These are phyloP conservation scores for Fusarium longipes DNA, from an alignment of 2,329 filamentous ascomycete species.

Conservation along the genomic window DNA sequence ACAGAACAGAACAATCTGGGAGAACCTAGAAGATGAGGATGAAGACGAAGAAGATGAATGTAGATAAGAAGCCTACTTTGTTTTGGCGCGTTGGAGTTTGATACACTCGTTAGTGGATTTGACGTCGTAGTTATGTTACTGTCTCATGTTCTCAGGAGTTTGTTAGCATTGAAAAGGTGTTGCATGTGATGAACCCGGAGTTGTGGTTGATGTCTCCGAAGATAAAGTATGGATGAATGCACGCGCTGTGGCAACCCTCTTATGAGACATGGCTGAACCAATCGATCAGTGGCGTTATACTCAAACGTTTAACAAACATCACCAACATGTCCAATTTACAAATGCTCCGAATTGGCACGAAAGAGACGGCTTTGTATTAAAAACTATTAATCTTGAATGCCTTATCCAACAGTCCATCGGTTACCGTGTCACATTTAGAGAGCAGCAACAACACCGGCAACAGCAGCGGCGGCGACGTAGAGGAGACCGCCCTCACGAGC, in stretches of 20 bases:
- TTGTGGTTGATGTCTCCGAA: background rate
- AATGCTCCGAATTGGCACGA: background rate
- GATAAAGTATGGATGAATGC: background rate
- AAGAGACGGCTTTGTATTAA: slow-evolving; percentile 24
- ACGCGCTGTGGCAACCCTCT: background rate
- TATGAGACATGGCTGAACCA: slow-evolving; percentile 3
- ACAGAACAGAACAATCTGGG: slow-evolving; percentile 16
- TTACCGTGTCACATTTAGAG: slow-evolving; percentile 40
- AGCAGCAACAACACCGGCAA: slow-evolving; percentile 47
- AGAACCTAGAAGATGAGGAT: slow-evolving; percentile 13
- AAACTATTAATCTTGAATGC: slow-evolving; percentile 21
- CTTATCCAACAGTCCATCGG: background rate
- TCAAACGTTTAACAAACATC: background rate
- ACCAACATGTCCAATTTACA: background rate
- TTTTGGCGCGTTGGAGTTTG: slow-evolving; percentile 39
- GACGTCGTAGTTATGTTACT: slow-evolving; percentile 1
- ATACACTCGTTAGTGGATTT: slow-evolving; percentile 30
- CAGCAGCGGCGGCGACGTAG: slow-evolving; percentile 48
- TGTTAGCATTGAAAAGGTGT: background rate
- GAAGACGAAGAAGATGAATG: slow-evolving; percentile 19
- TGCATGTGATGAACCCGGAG: background rate
- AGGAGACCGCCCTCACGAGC: slow-evolving; percentile 45
- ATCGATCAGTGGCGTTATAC: background rate
- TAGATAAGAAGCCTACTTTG: slow-evolving; percentile 37
- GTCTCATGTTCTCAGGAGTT: background rate